Conservation (phyloP, 257 asterid species). For the Coffea eugenioides region DNA sequence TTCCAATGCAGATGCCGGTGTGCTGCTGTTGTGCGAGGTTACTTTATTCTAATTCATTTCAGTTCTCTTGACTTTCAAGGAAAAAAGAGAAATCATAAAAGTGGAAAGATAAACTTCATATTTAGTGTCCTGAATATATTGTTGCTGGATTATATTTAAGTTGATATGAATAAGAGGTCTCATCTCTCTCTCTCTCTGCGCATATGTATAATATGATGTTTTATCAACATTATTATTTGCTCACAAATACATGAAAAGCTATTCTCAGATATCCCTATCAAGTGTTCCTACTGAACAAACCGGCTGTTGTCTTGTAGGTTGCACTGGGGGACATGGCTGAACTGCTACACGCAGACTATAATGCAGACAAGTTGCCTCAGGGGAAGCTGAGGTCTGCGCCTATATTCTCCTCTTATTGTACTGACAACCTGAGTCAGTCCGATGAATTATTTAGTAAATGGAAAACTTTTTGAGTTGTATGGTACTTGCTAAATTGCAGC, state of each 20-base stretch:
- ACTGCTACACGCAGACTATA: conserved; percentile 47
- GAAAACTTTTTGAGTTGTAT: not conserved
- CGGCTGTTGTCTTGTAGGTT: conserved; percentile 53
- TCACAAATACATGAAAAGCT: not conserved
- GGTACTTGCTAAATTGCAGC: conserved; percentile 32
- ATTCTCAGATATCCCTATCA: too few species aligned
- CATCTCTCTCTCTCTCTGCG: too few species aligned
- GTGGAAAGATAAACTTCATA: not conserved
- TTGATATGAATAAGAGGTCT: too few species aligned
- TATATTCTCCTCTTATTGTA: conserved; percentile 11
- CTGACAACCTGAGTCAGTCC: not conserved
- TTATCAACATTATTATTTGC: not conserved
- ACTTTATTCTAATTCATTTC: not conserved
- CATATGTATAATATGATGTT: not conserved
- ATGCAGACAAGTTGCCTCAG: conserved; percentile 74
- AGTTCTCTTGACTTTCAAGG: not conserved
- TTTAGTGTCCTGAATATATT: not conserved
- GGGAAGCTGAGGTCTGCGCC: conserved; percentile 76
- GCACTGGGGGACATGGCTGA: conserved; percentile 97
- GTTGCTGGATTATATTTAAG: not conserved
- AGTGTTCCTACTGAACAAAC: not conserved
- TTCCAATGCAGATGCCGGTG: conserved; percentile 48
- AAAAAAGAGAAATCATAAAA: not conserved
- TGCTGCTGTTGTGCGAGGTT: conserved; percentile 88
- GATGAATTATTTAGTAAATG: not conserved